These are phyloP conservation scores for Didymella keratinophila DNA, from an alignment of 2,329 filamentous ascomycete genomes.

Conservation along the genomic window DNA sequence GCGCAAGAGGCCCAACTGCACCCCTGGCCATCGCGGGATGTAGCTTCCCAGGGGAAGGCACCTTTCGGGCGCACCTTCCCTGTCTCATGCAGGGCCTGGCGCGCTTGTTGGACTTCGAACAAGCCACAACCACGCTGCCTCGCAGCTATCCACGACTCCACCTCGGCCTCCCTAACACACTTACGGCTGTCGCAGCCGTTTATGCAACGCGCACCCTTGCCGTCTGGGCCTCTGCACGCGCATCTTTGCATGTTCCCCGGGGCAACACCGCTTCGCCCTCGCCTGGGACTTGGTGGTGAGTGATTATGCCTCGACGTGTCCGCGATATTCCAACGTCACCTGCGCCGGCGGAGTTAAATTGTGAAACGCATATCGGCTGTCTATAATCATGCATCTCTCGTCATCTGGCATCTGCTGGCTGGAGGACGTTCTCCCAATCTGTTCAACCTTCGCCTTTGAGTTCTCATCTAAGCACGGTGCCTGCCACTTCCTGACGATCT, in stretches of 20 bases:
- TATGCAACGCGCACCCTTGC: conserved; percentile 11
- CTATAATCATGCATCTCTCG: conserved; percentile 1
- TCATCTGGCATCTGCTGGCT: conserved; percentile 7
- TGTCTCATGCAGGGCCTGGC: conserved; percentile 21
- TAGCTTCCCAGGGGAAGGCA: conserved; percentile 19
- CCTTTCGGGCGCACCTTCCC: conserved; percentile 19
- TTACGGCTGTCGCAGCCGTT: conserved; percentile 13
- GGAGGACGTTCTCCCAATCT: background rate
- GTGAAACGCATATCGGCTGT: background rate
- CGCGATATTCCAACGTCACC: background rate
- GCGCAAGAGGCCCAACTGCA: conserved; percentile 11
- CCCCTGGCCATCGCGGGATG: conserved; percentile 18
- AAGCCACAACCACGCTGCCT: conserved; percentile 17
- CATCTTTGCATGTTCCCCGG: conserved; percentile 6
- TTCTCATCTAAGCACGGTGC: conserved; percentile 12
- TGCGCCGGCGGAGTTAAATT: background rate
- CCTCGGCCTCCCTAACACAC: conserved; percentile 4
- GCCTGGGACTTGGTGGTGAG: background rate
- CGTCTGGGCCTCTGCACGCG: conserved; percentile 8
- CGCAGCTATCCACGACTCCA: conserved; percentile 9
- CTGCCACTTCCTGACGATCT: conserved; percentile 14
- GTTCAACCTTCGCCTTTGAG: background rate
- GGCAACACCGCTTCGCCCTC: conserved; percentile 13
- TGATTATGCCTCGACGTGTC: conserved; percentile 2
- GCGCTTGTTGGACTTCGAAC: conserved; percentile 10